Conservation (phyloP, 257 asterid genomes). For the Mentha longifolia region DNA sequence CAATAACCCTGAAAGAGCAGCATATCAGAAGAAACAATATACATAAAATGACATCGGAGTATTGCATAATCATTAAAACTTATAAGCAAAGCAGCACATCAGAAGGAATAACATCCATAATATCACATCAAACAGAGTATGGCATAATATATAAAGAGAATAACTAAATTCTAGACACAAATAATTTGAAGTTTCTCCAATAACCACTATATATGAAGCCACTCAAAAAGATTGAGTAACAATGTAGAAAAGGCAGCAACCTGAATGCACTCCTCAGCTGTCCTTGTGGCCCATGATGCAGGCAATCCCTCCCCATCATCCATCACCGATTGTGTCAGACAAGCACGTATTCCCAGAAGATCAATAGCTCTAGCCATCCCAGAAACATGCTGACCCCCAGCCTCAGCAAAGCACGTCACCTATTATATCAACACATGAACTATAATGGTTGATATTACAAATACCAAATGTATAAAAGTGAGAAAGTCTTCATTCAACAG, state of each 20-base stretch:
- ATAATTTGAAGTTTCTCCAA: not conserved
- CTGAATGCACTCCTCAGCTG: constrained; percentile 70
- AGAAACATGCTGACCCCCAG: constrained; percentile 80
- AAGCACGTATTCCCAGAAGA: constrained; percentile 69
- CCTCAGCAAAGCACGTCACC: constrained; percentile 94
- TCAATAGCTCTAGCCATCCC: constrained; percentile 83
- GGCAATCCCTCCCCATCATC: constrained; percentile 85
- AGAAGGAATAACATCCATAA: not conserved
- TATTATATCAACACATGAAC: constrained; percentile 20
- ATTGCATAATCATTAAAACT: not conserved
- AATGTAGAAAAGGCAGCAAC: constrained; percentile 33
- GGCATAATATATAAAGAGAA: not conserved
- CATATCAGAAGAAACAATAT: not conserved
- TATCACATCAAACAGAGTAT: not conserved
- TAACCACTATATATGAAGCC: not conserved
- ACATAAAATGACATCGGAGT: not conserved
- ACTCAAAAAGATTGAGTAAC: not conserved
- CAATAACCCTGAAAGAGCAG: not conserved
- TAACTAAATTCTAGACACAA: too few relatives aligned
- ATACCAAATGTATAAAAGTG: not conserved
- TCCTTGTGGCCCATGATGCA: constrained; percentile 57
- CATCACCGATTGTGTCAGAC: constrained; percentile 78
- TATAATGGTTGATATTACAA: not conserved
- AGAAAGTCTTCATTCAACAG: too few relatives aligned
- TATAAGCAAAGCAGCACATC: too few relatives aligned